These are phyloP conservation scores for Kwoniella sp. DNA, from an alignment of 768 basidiomycete species.

Conservation along the genomic window DNA sequence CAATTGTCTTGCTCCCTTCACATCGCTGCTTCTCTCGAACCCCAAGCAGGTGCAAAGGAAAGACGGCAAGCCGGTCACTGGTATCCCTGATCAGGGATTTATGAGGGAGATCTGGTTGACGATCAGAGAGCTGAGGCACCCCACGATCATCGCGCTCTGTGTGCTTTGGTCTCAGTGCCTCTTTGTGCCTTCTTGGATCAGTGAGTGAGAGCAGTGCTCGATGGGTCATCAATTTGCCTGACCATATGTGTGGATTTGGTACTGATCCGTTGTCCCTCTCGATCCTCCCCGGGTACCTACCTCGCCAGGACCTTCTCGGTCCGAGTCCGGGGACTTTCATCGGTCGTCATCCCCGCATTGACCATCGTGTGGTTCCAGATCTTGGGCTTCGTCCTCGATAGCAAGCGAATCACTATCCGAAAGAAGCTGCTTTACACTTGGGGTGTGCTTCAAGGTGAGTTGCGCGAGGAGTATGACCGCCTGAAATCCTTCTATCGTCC, in stretches of 20 bases:
- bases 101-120: conserved; percentile 25
- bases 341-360: conserved; percentile 16
- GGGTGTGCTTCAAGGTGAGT: conserved; percentile 15
- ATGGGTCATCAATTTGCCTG: too few species aligned
- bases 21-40: conserved; percentile 20
- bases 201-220: not conserved
- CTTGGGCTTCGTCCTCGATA: conserved; percentile 21
- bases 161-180: conserved; percentile 24
- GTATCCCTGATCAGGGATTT: conserved; percentile 22
- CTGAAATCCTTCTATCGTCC: too few species aligned
- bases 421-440: conserved; percentile 25
- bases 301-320: conserved; percentile 21
- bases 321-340: conserved; percentile 22
- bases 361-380: conserved; percentile 25
- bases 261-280: too few species aligned
- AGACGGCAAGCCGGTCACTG: conserved; percentile 21
- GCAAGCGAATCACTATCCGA: conserved; percentile 15
- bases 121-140: conserved; percentile 16
- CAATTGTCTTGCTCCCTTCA: conserved; percentile 23
- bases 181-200: conserved; percentile 22
- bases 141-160: conserved; percentile 19
- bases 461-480: too few species aligned
- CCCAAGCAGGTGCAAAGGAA: conserved; percentile 26
- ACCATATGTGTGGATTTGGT: too few species aligned
- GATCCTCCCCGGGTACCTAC: conserved; percentile 6